phyloP scores from a whole-genome alignment of 495 filamentous ascomycete species.

The Xylaria nigripes region DNA sequence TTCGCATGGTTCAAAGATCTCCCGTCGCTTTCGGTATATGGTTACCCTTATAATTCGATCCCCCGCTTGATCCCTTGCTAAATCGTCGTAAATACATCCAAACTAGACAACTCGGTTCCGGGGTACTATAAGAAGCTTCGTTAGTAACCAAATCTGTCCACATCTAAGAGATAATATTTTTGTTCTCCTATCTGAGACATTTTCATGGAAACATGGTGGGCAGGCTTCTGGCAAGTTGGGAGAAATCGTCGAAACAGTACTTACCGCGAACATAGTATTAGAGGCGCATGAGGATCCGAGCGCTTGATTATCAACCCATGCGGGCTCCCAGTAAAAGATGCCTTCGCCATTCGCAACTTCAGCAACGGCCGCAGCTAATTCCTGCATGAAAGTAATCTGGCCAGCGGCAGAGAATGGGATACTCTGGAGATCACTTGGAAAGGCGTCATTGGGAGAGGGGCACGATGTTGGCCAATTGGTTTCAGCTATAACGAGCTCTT shows the following conservation, averaged over 20 bases:
- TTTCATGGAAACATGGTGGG: background rate
- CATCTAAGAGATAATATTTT: too few relatives aligned
- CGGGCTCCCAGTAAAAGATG: conserved; percentile 66
- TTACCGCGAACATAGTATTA: conserved; percentile 40
- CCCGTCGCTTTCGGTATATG: background rate
- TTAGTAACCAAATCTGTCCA: background rate
- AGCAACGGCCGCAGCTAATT: conserved; percentile 46
- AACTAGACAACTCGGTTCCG: conserved; percentile 20
- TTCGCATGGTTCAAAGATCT: background rate
- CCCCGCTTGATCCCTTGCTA: conserved; percentile 1
- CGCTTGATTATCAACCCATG: conserved; percentile 55
- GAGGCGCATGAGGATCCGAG: conserved; percentile 46
- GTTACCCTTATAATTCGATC: background rate
- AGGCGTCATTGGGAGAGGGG: conserved; percentile 44
- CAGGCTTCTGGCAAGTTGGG: background rate
- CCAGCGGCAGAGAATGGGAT: conserved; percentile 55
- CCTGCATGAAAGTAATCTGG: conserved; percentile 49
- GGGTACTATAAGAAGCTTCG: conserved; percentile 11
- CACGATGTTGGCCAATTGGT: conserved; percentile 60
- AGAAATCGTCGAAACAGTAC: background rate
- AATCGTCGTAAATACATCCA: conserved; percentile 20
- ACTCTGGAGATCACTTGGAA: conserved; percentile 47
- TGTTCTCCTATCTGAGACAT: too few relatives aligned
- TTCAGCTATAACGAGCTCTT: conserved; percentile 56
- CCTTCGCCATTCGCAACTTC: conserved; percentile 44